Conservation (phyloP, 805 yeast species). For the Spathaspora arborariae region DNA sequence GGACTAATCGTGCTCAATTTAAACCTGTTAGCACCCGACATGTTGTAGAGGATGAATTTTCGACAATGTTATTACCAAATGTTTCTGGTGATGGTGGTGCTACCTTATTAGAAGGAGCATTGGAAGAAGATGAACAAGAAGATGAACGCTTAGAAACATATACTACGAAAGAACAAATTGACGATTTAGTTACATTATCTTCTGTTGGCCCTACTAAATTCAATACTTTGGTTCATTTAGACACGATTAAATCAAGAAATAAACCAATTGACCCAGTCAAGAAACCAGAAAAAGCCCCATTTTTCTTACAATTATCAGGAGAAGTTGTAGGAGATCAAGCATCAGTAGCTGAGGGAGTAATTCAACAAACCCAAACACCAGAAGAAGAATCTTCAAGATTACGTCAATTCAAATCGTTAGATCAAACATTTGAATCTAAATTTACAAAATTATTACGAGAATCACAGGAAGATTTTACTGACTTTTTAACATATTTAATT, state of each 20-base stretch:
- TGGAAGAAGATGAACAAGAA: slow-evolving; percentile 36
- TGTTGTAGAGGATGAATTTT: slow-evolving; percentile 71
- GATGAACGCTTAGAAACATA: slow-evolving; percentile 32
- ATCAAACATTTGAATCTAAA: slow-evolving; percentile 61
- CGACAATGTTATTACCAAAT: slow-evolving; percentile 62
- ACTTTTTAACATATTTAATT: slow-evolving; percentile 54
- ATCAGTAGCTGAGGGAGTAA: slow-evolving; percentile 35
- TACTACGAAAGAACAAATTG: slow-evolving; percentile 60
- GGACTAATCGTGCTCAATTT: slow-evolving; percentile 92
- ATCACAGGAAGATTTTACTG: slow-evolving; percentile 40
- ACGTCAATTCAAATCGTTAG: slow-evolving; percentile 25
- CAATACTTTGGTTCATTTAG: slow-evolving; percentile 75
- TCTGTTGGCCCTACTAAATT: slow-evolving; percentile 75
- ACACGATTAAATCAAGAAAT: slow-evolving; percentile 78
- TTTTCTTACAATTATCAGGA: slow-evolving; percentile 71
- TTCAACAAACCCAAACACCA: slow-evolving; percentile 7
- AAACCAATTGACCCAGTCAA: slow-evolving; percentile 88
- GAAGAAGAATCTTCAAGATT: slow-evolving; percentile 29
- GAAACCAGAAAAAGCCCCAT: slow-evolving; percentile 74
- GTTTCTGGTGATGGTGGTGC: slow-evolving; percentile 76
- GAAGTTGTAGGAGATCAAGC: slow-evolving; percentile 72
- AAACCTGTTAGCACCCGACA: slow-evolving; percentile 70
- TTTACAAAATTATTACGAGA: slow-evolving; percentile 66
- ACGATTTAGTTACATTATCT: slow-evolving; percentile 68
- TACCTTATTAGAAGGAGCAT: slow-evolving; percentile 73